Evolutionary conservation across 2,329 filamentous ascomycete genomes (phyloP), one percentile per base, ranked within the genome.

Genomic region (Pyrenochaeta sp.): DNA sequence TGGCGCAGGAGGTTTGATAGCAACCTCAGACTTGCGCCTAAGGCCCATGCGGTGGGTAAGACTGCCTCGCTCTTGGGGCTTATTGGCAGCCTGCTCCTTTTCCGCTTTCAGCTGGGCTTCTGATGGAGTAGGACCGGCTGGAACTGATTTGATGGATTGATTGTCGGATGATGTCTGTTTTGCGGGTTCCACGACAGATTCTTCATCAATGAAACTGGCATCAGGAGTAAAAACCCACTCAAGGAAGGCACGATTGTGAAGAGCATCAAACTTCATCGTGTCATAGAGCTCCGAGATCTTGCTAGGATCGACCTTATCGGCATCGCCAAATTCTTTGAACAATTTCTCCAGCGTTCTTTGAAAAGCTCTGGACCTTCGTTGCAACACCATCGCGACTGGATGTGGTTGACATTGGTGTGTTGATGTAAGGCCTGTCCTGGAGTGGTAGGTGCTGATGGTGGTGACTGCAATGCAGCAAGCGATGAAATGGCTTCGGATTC

Each of bases 241-340:
- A 3, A 99, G 81, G 69, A 99, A 99, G 58, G 92, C 91, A 2
- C 95, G 88, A 72, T 99, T 99, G 77, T 99, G 96, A 12, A 99
- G 82, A 1, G 95, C 95, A 74, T 99, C 95, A 61, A 98, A 99
- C 76, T 99, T 99, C 95, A 99, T 98, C 17, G 94, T 98, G 75
- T 99, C 95, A 75, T 99, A 99, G 2, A 99, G 84, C 78, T 99
- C 95, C 4, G 92, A 97, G 58, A 99, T 94, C 80, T 99, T 99
- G 82, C 93, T 97, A 15, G 96, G 96, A 75, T 99, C 95, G 15
- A 98, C 92, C 80, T 99, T 99, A 69, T 99, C 95, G 1, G 91
- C 90, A 74, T 99, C 96, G 62, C 90, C 95, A 69, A 99, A 99
- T 72, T 99, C 95, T 42, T 89, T 87, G 77, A 99, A 99, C 1